phyloP scores from a whole-genome alignment of 1,284 basidiomycete genomes.

The Meripilus lineatus region DNA sequence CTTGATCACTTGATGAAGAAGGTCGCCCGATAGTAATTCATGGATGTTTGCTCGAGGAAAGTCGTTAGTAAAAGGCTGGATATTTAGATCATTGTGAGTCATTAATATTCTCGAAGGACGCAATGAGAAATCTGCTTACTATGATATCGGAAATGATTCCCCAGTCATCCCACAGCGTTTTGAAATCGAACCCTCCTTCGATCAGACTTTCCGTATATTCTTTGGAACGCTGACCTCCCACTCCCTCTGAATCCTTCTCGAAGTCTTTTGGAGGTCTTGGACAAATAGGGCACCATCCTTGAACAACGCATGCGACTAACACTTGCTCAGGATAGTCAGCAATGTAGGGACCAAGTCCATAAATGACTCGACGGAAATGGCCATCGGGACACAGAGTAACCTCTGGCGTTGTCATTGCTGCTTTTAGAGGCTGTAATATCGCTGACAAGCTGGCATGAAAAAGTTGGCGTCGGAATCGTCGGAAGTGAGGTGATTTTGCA shows the following conservation, averaged over 20 bases:
- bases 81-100: background rate
- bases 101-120: no score
- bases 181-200: background rate
- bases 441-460: slow-evolving; percentile 15
- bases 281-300: slow-evolving; percentile 26
- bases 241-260: background rate
- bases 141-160: slow-evolving; percentile 6
- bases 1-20: slow-evolving; percentile 12
- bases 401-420: slow-evolving; percentile 18
- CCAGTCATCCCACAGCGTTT: slow-evolving; percentile 4
- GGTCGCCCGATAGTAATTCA: slow-evolving; percentile 9
- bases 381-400: slow-evolving; percentile 20
- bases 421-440: slow-evolving; percentile 14
- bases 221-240: background rate
- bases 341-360: slow-evolving; percentile 25
- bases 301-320: slow-evolving; percentile 18
- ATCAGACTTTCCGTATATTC: background rate
- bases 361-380: slow-evolving; percentile 19
- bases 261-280: slow-evolving; percentile 1
- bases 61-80: slow-evolving; percentile 8
- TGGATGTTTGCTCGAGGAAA: slow-evolving; percentile 12
- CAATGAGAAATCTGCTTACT: slow-evolving; percentile 3
- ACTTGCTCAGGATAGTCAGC: slow-evolving; percentile 28
- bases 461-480: slow-evolving; percentile 17
- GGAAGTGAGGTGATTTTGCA: slow-evolving; percentile 11